phyloP scores from a whole-genome alignment of 164 flowering plant species.

The Chloranthus sessilifolius region DNA sequence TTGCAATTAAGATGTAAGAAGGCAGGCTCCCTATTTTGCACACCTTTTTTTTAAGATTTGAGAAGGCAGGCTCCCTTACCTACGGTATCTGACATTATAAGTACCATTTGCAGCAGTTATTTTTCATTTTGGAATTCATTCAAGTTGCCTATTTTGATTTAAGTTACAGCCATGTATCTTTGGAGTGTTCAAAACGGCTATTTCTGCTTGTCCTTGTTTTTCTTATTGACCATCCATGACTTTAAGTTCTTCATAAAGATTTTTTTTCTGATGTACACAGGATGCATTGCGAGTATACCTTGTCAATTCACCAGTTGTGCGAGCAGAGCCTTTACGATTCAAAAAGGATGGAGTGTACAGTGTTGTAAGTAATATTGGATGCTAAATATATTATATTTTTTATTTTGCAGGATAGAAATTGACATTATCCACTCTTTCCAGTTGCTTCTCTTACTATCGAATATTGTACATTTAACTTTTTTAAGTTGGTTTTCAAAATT shows the following conservation, averaged over 20 bases:
- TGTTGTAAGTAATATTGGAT: conserved; percentile 54
- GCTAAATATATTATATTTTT: background rate
- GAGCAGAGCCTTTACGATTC: conserved; percentile 90
- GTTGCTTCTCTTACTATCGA: background rate
- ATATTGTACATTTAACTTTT: background rate
- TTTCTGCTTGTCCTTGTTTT: background rate
- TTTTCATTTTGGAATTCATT: too few species aligned
- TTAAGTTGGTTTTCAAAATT: background rate
- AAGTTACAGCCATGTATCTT: too few species aligned
- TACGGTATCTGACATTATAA: too few species aligned
- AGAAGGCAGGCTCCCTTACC: too few species aligned
- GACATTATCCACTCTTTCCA: background rate
- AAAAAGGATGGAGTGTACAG: conserved; percentile 90
- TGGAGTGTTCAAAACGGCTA: background rate
- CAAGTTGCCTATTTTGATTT: too few species aligned
- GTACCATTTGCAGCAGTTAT: too few species aligned
- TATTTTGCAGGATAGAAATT: background rate
- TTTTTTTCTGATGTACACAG: conserved; percentile 26
- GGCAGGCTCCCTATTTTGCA: too few species aligned
- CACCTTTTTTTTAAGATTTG: too few species aligned
- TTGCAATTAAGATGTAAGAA: too few species aligned
- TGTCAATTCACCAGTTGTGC: conserved; percentile 97
- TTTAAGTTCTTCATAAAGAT: background rate
- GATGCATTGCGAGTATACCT: conserved; percentile 91
- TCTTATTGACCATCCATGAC: background rate